Base-by-base conservation (phyloP, 1,284 basidiomycete genomes). In the Phaffia rhodozyma region DNA sequence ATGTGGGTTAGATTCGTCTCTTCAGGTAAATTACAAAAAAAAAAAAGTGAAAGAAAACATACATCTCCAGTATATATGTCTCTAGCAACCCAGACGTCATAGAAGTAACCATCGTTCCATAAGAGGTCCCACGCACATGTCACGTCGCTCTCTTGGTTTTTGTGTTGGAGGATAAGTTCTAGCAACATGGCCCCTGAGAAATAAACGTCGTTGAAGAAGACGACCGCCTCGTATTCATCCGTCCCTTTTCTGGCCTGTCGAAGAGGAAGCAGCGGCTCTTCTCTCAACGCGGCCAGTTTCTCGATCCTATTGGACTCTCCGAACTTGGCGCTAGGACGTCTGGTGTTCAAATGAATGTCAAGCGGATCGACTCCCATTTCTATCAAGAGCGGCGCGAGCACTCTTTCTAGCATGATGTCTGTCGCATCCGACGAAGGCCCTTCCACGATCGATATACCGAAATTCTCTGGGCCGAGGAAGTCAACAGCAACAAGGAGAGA, bases 131-230 rank as follows among this genome's bases (percentile, higher is more conserved):
- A 66, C 5, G 55, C 64, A 30, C 64, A 62, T 18, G 55, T 62
- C 60, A 66, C 62, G 34, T 61, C 56, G 2, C 43, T 48, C 1
- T 49, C 56, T 34, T 66, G 64, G 4, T 29, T 58, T n/a, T 18
- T 29, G 51, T 66, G 64, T 32, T 66, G 64, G n/a, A 25, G 27
- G 30, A 62, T 58, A 43, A 62, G 48, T 55, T 63, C 62, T 18
- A 63, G 21, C 20, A 66, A 27, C 64, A 60, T 60, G 29, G 25
- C 60, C 4, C 52, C 54, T 0, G 49, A 57, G 38, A 76, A 61
- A 63, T 70, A 77, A 11, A 77, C 75, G 65, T 77, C 75, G 64
- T 77, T 77, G 67, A 76, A 74, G 66, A 73, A 75, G 16, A 77
- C 70, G 13, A 76, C 69, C 1, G 74, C 70, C 43, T 47, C 50